Evolutionary conservation across 2,329 filamentous ascomycete genomes (phyloP), one percentile per base, ranked within the genome.

Genomic region (Fusarium nematophilum): DNA sequence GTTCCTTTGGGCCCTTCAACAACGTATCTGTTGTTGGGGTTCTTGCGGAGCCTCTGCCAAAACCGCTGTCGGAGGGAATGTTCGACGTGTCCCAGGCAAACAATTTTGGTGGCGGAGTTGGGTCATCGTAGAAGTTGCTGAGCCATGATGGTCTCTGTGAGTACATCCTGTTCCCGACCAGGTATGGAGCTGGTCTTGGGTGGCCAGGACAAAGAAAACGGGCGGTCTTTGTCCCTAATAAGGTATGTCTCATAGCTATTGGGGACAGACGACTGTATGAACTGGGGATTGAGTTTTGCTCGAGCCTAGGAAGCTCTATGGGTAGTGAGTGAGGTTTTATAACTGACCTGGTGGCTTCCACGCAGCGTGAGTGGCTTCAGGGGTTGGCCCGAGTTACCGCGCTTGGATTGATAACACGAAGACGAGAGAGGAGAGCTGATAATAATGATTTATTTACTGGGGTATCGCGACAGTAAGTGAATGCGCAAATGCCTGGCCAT

Each of bases 1-100:
- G 83, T n/a, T 71, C 71, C 29, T 70, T 42, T 6, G 54, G 46
- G 49, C 64, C 61, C 15, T 53, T 31, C 6, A 47, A 42, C 45
- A n/a, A n/a, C n/a, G 39, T 40, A 11, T 13, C 25, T 11, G 52
- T 43, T 13, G 21, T 30, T 13, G 46, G 15, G 11, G 9, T 7
- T 10, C 17, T 27, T 31, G 13, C 10, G 9, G n/a, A 15, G 30
- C 13, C 14, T 3, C 15, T 6, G 2, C 25, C 15, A 6, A 43
- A 29, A 3, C 21, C 46, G 10, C 42, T 9, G 5, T 46, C 25
- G 11, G 50, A 52, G 25, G 56, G 43, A 15, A 77, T 38, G 26
- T 77, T 75, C 30, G 66, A 66, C 2, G 64, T 48, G 5, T 63
- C 63, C 76, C 76, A 78, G 11, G 75, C 72, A 48, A 73, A 79